Conservation (phyloP, 768 basidiomycete species). For the Daedaleopsis sinensis region DNA sequence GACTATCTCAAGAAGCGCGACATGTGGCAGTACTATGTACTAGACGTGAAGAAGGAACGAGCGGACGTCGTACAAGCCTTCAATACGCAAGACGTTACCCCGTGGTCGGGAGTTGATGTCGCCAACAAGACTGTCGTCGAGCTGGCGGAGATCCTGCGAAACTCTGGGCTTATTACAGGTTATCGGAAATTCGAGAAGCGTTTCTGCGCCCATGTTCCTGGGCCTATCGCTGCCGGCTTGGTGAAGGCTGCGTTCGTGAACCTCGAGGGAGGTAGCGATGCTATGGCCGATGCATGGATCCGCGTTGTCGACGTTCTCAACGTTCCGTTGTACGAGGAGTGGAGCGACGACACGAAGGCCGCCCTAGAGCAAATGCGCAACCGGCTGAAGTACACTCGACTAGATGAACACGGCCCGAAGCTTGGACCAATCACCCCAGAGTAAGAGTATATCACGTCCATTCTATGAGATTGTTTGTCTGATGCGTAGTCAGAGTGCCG, state of each 20-base stretch:
- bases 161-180: slow-evolving; percentile 58
- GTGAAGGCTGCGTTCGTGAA: slow-evolving; percentile 67
- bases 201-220: slow-evolving; percentile 67
- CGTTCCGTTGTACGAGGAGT: slow-evolving; percentile 84
- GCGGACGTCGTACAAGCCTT: slow-evolving; percentile 59
- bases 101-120: slow-evolving; percentile 67
- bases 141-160: slow-evolving; percentile 65
- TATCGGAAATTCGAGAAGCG: slow-evolving; percentile 63
- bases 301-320: slow-evolving; percentile 86
- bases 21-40: slow-evolving; percentile 94
- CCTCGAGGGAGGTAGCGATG: slow-evolving; percentile 46
- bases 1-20: slow-evolving; percentile 63
- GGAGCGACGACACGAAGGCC: slow-evolving; percentile 77
- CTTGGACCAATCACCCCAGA: slow-evolving; percentile 74
- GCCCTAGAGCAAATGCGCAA: slow-evolving; percentile 77
- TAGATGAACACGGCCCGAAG: slow-evolving; percentile 84
- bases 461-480: not conserved
- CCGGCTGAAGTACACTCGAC: slow-evolving; percentile 75
- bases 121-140: slow-evolving; percentile 61
- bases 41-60: slow-evolving; percentile 72
- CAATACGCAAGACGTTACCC: slow-evolving; percentile 41
- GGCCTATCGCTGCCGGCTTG: slow-evolving; percentile 70
- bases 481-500: slow-evolving; percentile 56
- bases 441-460: slow-evolving; percentile 46
- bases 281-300: slow-evolving; percentile 73